phyloP scores from a whole-genome alignment of 108 stramenopile species.

The Pseudonitzschia pungens region DNA sequence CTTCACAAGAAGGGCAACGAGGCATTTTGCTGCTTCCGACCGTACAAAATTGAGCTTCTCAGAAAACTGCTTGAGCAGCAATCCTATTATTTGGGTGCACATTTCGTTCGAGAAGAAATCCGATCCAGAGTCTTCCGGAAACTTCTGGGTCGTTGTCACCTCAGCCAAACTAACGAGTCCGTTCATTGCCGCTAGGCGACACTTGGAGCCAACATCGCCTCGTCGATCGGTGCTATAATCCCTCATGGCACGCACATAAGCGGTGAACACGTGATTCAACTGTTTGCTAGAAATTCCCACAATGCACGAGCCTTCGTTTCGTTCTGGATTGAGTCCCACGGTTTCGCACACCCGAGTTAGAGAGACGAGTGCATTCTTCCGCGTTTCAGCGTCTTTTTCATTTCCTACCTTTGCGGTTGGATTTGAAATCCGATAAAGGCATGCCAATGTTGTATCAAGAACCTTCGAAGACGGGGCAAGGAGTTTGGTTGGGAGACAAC shows the following conservation, averaged over 20 bases:
- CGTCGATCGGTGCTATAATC: slow-evolving; percentile 97
- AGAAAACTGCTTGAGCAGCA: slow-evolving; percentile 81
- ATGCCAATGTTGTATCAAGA: slow-evolving; percentile 53
- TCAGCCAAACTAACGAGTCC: slow-evolving; percentile 64
- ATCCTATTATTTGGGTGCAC: slow-evolving; percentile 50
- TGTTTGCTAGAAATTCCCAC: slow-evolving; percentile 37
- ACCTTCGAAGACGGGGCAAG: slow-evolving; percentile 63
- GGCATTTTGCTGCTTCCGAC: slow-evolving; percentile 72
- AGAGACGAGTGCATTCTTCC: slow-evolving; percentile 85
- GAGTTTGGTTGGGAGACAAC: slow-evolving; percentile 81
- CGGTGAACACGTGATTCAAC: slow-evolving; percentile 55
- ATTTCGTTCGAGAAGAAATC: slow-evolving; percentile 36
- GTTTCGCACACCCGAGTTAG: slow-evolving; percentile 59
- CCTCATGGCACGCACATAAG: slow-evolving; percentile 71
- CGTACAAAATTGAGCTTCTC: slow-evolving; percentile 94
- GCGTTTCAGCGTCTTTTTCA: slow-evolving; percentile 94
- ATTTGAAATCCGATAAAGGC: slow-evolving; percentile 55
- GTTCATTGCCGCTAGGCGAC: slow-evolving; percentile 87
- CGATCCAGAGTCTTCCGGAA: not conserved
- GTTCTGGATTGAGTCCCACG: slow-evolving; percentile 10
- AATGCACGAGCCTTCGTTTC: not conserved
- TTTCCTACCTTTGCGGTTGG: slow-evolving; percentile 63
- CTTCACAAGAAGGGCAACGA: slow-evolving; percentile 25
- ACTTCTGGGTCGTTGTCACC: slow-evolving; percentile 5
- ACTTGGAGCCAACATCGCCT: slow-evolving; percentile 99